phyloP scores from a whole-genome alignment of 306 rosid species.

The Alnus rubra region DNA sequence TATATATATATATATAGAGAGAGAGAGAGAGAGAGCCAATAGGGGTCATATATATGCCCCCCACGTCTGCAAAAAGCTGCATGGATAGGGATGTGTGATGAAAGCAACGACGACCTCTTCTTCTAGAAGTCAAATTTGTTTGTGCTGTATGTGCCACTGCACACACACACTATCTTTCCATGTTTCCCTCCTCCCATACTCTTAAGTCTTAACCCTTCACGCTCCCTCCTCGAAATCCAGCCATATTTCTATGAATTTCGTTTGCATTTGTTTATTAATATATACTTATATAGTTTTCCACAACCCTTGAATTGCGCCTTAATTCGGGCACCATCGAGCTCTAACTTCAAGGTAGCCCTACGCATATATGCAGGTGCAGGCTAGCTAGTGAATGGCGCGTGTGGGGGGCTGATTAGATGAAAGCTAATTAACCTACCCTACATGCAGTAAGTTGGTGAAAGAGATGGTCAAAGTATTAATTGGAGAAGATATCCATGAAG shows the following conservation, averaged over 20 bases:
- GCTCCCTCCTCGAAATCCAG: too few relatives aligned
- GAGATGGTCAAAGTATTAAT: constrained; percentile 26
- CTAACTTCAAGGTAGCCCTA: constrained; percentile 35
- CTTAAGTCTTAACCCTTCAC: neutral
- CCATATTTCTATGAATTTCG: too few relatives aligned
- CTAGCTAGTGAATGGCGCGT: too few relatives aligned
- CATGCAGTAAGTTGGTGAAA: constrained; percentile 25
- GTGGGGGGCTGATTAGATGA: too few relatives aligned
- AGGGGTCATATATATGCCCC: neutral
- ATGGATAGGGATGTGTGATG: constrained; percentile 27
- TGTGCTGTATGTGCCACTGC: constrained; percentile 39
- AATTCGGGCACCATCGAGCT: constrained; percentile 44
- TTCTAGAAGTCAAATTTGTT: constrained; percentile 40
- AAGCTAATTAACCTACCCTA: constrained; percentile 13
- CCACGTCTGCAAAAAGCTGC: constrained; percentile 14
- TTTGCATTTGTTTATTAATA: too few relatives aligned
- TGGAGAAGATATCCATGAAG: constrained; percentile 11
- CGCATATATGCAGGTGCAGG: too few relatives aligned
- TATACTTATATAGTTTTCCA: constrained; percentile 58
- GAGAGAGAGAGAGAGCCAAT: too few relatives aligned
- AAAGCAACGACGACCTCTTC: constrained; percentile 9
- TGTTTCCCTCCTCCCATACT: constrained; percentile 63
- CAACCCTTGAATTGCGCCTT: constrained; percentile 81
- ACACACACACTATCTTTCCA: constrained; percentile 32
- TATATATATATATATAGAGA: too few relatives aligned